These are phyloP conservation scores for Candida gorgasii DNA, from an alignment of 805 yeast genomes.

Conservation along the genomic window DNA sequence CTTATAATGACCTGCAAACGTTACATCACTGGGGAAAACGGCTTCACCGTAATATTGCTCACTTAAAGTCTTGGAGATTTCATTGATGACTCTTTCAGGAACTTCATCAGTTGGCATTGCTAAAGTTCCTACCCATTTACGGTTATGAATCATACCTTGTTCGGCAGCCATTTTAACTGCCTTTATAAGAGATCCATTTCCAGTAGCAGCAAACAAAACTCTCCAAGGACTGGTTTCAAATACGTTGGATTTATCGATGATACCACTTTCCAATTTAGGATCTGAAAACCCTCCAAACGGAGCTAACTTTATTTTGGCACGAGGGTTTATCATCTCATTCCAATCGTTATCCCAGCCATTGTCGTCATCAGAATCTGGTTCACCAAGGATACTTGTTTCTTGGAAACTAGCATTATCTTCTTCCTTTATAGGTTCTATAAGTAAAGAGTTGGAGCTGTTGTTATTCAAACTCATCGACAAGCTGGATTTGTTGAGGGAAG, in stretches of 20 bases:
- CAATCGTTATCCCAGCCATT: conserved; percentile 26
- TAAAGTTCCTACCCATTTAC: conserved; percentile 84
- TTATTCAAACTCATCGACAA: conserved; percentile 21
- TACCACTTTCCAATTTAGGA: conserved; percentile 52
- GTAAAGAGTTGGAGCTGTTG: conserved; percentile 31
- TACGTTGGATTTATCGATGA: conserved; percentile 42
- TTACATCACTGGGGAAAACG: conserved; percentile 72
- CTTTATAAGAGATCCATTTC: conserved; percentile 86
- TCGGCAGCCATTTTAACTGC: conserved; percentile 67
- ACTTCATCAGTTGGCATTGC: conserved; percentile 90
- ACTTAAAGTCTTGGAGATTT: conserved; percentile 50
- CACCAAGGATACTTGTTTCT: conserved; percentile 5
- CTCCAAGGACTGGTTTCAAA: conserved; percentile 71
- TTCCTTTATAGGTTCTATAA: conserved; percentile 24
- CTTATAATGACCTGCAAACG: conserved; percentile 87
- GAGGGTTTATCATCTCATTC: conserved; percentile 28
- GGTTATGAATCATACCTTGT: conserved; percentile 33
- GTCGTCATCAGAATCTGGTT: conserved; percentile 11
- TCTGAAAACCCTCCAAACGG: conserved; percentile 78
- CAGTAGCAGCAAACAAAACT: conserved; percentile 65
- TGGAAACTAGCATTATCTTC: conserved; percentile 6
- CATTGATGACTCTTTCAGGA: conserved; percentile 53
- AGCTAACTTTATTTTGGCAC: conserved; percentile 40
- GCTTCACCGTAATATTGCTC: conserved; percentile 59
- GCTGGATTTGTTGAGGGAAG: conserved; percentile 12